Conservation (phyloP, 1,284 basidiomycete genomes). For the Fomitopsis schrenkii region DNA sequence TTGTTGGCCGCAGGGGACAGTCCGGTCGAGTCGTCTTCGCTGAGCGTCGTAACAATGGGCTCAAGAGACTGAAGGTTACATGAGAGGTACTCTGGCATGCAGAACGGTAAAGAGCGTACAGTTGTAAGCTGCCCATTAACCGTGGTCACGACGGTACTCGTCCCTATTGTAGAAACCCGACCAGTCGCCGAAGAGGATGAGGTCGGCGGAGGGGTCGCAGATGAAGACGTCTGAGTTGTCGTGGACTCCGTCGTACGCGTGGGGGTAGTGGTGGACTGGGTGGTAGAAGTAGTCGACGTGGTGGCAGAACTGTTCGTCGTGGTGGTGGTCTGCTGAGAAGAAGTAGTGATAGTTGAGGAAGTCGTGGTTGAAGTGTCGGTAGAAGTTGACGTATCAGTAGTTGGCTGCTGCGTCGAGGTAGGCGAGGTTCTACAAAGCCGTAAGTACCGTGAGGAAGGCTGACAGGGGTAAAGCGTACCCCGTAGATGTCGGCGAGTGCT, state of each 20-base stretch:
- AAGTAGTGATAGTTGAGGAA: too few species aligned
- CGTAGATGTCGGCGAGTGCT: neutral
- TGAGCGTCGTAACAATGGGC: neutral
- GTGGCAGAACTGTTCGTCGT: neutral
- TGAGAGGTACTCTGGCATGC: neutral
- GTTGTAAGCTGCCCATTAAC: neutral
- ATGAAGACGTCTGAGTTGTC: neutral
- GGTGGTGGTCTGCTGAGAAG: too few species aligned
- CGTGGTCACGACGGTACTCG: neutral
- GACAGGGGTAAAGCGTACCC: too few species aligned
- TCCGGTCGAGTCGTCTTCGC: neutral
- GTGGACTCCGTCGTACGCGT: neutral
- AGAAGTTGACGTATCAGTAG: neutral
- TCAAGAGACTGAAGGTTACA: neutral
- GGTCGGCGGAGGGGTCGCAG: neutral
- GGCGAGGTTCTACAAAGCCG: neutral
- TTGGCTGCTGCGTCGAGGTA: neutral
- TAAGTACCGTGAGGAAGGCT: too few species aligned
- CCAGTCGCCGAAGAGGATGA: neutral
- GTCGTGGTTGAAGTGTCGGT: too few species aligned
- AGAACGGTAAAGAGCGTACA: neutral
- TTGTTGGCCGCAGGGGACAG: slow-evolving; percentile 23
- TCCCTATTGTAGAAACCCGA: neutral
- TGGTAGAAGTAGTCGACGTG: neutral
- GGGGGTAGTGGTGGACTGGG: neutral